Percentiles rank a stretch among this genome's conserved stretches.
These are phyloP conservation scores for Stenogyne calaminthoides DNA, from an alignment of 305 asterid species.

Conservation along the genomic window DNA sequence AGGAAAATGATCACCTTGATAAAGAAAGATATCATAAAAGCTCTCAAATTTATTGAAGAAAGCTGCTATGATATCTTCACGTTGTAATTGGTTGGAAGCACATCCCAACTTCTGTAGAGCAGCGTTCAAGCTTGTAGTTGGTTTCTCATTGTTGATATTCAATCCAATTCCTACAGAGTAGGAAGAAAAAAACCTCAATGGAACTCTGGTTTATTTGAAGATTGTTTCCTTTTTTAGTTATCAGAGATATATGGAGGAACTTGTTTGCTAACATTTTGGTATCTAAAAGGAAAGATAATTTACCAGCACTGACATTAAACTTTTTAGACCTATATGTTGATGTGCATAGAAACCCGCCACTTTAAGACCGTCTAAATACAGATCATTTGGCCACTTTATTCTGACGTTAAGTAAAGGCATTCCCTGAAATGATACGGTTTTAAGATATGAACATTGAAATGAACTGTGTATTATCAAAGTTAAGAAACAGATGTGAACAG, in stretches of 20 bases:
- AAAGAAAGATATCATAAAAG: constrained; percentile 53
- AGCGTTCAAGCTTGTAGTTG: constrained; percentile 87
- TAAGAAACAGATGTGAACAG: constrained; percentile 17
- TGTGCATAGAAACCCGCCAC: constrained; percentile 96
- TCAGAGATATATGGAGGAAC: not conserved
- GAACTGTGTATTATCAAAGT: constrained; percentile 18
- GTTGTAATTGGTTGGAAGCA: constrained; percentile 44
- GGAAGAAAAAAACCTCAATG: constrained; percentile 19
- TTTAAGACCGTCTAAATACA: constrained; percentile 83
- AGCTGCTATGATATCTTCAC: constrained; percentile 82
- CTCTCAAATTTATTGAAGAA: constrained; percentile 87
- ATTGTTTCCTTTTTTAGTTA: constrained; percentile 7
- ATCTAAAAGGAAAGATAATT: constrained; percentile 33
- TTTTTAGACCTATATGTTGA: constrained; percentile 82
- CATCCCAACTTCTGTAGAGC: constrained; percentile 52
- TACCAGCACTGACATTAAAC: constrained; percentile 94
- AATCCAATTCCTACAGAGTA: constrained; percentile 73
- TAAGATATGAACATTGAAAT: constrained; percentile 27
- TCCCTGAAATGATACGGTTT: constrained; percentile 62
- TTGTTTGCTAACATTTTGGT: constrained; percentile 15
- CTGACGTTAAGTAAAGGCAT: constrained; percentile 69
- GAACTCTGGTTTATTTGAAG: constrained; percentile 3
- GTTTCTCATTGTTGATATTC: constrained; percentile 78
- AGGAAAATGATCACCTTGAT: constrained; percentile 61
- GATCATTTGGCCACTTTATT: constrained; percentile 99